phyloP scores from a whole-genome alignment of 345 rosid genomes.

The Rhodamnia rubescens region DNA sequence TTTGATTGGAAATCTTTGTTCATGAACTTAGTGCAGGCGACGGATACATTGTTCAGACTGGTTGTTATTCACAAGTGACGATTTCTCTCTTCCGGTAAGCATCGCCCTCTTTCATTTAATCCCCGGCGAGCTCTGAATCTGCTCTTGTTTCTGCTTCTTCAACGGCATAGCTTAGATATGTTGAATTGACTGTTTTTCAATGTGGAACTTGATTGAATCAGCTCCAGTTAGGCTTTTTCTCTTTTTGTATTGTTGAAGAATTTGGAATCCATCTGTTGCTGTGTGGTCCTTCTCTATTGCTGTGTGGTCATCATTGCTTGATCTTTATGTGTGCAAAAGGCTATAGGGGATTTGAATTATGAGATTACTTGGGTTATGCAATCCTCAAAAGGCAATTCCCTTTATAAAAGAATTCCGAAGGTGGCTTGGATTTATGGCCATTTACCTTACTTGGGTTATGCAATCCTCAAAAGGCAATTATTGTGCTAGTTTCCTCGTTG shows the following conservation, averaged over 20 bases:
- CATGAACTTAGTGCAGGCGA: background rate
- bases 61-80: background rate
- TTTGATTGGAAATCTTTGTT: background rate
- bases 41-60: background rate
- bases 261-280: no score
- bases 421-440: background rate
- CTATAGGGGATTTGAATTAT: background rate
- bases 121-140: background rate
- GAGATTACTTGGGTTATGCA: background rate
- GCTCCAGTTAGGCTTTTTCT: background rate
- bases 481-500: no score
- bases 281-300: no score
- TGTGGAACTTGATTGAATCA: background rate
- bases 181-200: background rate
- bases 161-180: background rate
- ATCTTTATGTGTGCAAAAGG: background rate
- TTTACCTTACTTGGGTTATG: background rate
- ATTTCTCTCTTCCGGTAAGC: background rate
- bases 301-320: no score
- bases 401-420: background rate
- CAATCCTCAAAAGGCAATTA: no score
- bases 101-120: background rate
- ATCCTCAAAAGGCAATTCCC: background rate
- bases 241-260: background rate
- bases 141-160: background rate